Conservation (phyloP, 306 rosid genomes). For the Mucuna pruriens region DNA sequence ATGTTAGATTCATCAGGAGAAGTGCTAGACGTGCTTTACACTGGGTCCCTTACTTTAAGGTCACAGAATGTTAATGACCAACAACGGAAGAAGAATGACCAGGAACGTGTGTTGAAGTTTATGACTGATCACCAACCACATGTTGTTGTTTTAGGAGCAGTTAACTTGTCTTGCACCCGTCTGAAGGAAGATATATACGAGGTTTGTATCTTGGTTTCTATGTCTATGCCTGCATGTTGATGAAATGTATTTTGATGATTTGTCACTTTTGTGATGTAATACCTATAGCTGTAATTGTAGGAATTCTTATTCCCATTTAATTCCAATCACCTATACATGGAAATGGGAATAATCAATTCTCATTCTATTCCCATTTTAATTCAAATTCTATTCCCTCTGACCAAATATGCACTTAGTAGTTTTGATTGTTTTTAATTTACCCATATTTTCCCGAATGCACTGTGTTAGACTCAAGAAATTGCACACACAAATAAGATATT, state of each 20-base stretch:
- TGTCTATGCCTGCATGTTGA: conserved; percentile 9
- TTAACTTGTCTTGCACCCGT: conserved; percentile 87
- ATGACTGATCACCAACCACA: conserved; percentile 99
- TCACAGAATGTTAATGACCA: conserved; percentile 85
- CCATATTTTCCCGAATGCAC: not conserved
- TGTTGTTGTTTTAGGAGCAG: conserved; percentile 96
- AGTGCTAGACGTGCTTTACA: conserved; percentile 88
- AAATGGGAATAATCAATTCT: not conserved
- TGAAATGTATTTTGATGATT: not conserved
- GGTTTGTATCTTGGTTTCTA: conserved; percentile 57
- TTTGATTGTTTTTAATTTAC: conserved; percentile 1
- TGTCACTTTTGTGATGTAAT: not conserved
- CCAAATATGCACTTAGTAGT: not conserved
- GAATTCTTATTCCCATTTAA: conserved; percentile 4
- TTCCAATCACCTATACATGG: conserved; percentile 15
- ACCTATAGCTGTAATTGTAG: not conserved
- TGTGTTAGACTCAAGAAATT: no score
- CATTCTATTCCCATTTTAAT: not conserved
- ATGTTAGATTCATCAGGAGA: conserved; percentile 98
- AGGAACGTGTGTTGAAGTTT: conserved; percentile 92
- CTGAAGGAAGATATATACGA: conserved; percentile 94
- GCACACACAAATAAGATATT: no score
- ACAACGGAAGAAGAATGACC: conserved; percentile 91
- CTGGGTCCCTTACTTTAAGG: conserved; percentile 85
- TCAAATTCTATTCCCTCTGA: not conserved